These are phyloP conservation scores for Begonia loranthoides DNA, from an alignment of 306 rosid species.

Conservation along the genomic window DNA sequence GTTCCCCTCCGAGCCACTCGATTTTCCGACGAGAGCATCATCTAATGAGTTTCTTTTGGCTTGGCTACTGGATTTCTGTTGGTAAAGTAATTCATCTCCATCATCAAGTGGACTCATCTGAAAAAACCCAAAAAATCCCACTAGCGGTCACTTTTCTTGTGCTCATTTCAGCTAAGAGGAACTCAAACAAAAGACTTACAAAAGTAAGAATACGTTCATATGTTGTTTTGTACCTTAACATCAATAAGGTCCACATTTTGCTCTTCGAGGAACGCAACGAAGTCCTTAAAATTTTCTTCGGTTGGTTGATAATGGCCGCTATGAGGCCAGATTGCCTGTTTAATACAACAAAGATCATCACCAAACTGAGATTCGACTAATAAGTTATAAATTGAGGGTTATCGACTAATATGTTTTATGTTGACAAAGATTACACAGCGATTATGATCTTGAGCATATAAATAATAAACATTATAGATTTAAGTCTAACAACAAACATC, in stretches of 20 bases:
- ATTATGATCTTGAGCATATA: neutral
- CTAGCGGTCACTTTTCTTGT: too few species aligned
- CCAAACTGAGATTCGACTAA: too few species aligned
- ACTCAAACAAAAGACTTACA: neutral
- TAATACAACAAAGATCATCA: slow-evolving; percentile 20
- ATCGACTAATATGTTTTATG: too few species aligned
- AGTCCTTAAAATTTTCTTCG: slow-evolving; percentile 71
- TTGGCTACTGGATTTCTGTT: slow-evolving; percentile 41
- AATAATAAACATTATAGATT: too few species aligned
- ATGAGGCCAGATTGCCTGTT: slow-evolving; percentile 98
- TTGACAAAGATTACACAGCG: too few species aligned
- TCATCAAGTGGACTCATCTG: slow-evolving; percentile 71
- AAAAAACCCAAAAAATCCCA: slow-evolving; percentile 3
- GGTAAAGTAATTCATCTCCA: slow-evolving; percentile 22
- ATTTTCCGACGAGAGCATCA: slow-evolving; percentile 41
- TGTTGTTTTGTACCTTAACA: slow-evolving; percentile 48
- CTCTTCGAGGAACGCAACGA: slow-evolving; percentile 68
- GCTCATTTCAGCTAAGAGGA: neutral
- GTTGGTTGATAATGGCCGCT: slow-evolving; percentile 96
- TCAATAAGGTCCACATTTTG: slow-evolving; percentile 68
- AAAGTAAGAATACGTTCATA: neutral
- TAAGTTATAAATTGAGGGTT: too few species aligned
- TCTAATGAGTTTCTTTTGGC: slow-evolving; percentile 66
- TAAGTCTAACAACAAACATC: neutral
- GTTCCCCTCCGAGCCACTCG: slow-evolving; percentile 24